phyloP scores from a whole-genome alignment of 2,329 filamentous ascomycete genomes.

The Lachnellula hyalina region DNA sequence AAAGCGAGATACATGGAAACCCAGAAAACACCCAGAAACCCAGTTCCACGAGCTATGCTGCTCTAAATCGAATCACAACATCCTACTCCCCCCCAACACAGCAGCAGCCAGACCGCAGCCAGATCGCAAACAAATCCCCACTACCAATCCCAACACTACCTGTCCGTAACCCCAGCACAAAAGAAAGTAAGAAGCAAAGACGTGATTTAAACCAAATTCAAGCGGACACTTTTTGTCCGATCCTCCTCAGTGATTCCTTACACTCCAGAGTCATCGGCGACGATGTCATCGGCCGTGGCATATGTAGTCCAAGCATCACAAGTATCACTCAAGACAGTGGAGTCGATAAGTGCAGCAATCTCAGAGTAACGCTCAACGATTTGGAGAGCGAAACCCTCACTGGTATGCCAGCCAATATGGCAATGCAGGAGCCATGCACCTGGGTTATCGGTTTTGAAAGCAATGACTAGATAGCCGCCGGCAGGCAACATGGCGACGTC shows the following conservation, averaged over 20 bases:
- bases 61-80: too few relatives aligned
- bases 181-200: not conserved
- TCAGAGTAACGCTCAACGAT: constrained; percentile 37
- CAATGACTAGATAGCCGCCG: constrained; percentile 25
- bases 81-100: too few relatives aligned
- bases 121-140: too few relatives aligned
- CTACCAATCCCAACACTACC: too few relatives aligned
- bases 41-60: too few relatives aligned
- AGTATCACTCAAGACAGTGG: constrained; percentile 17
- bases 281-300: not conserved
- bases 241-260: constrained; percentile 8
- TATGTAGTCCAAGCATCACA: constrained; percentile 21
- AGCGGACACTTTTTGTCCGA: not conserved
- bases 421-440: constrained; percentile 31
- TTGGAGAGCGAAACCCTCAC: constrained; percentile 46
- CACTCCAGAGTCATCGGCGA: constrained; percentile 18
- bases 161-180: not conserved
- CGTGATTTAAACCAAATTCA: not conserved
- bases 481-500: constrained; percentile 44
- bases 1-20: too few relatives aligned
- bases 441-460: constrained; percentile 25
- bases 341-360: constrained; percentile 4
- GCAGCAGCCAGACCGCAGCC: too few relatives aligned
- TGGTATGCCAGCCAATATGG: constrained; percentile 46
- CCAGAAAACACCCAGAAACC: too few relatives aligned